Base-by-base conservation (phyloP, 1,139 yeast genomes). In the Hansenula sp. region DNA sequence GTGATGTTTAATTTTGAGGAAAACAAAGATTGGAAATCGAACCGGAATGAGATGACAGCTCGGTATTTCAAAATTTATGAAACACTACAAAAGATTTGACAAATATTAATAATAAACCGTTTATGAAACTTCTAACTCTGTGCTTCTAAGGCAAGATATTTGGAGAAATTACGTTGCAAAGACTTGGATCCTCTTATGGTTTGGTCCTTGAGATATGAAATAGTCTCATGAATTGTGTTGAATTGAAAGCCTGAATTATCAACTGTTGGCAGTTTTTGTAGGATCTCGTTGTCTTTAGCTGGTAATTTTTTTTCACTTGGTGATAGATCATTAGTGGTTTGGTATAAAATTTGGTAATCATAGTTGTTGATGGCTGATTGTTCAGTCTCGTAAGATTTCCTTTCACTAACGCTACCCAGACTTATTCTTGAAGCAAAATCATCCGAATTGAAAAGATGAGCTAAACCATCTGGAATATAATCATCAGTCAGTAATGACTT, bases 111-210 rank as follows among this genome's bases (percentile, higher is more conserved):
- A 21, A 21, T 5, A 21, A 5, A 21, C 5, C 25, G 25, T 21
- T 9, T 21, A 21, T 21, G 9, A 21, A 21, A 21, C 9, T 5
- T 9, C 9, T 9, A 21, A 21, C 9, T 6, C 25, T 21, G 8
- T 9, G 9, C 18, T n/a, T 36, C 39, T 36, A 28, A 27, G 8
- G 17, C n/a, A n/a, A 28, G 17, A 13, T n/a, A 24, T 24, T 10
- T 34, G 15, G 35, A 21, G 18, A 41, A 15, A 6, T 35, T 30
- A 3, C 30, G 42, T 11, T n/a, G 19, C 4, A 41, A 21, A 2
- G 43, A 32, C n/a, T 27, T 41, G 13, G 43, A n/a, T 32, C 43
- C 32, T n/a, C 12, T 35, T 3, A 29, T 15, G 5, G 42, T 40
- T 17, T 19, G 19, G 13, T 34, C 33, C 15, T 33, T 41, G 3